Conservation (phyloP, 2,329 filamentous ascomycete species). For the Trichophyton verrucosum region DNA sequence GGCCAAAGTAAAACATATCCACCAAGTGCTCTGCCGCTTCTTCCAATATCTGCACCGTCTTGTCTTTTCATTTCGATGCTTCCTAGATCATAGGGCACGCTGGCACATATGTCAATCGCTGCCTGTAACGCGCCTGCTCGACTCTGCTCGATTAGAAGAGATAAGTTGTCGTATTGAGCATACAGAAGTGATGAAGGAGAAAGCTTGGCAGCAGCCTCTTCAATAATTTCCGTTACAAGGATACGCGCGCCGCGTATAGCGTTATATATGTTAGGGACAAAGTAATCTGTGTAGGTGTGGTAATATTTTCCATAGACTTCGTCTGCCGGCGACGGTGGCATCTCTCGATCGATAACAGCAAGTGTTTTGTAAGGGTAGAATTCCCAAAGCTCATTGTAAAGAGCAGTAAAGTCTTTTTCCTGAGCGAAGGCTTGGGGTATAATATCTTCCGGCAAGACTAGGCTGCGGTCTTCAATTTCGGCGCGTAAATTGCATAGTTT, state of each 20-base stretch:
- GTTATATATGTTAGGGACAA: constrained; percentile 45
- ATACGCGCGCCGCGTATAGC: constrained; percentile 50
- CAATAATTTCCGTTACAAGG: constrained; percentile 40
- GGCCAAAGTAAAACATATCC: constrained; percentile 28
- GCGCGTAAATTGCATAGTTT: constrained; percentile 24
- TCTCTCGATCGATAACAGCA: neutral
- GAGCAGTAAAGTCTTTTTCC: constrained; percentile 25
- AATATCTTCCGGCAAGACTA: constrained; percentile 20
- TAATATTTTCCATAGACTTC: constrained; percentile 39
- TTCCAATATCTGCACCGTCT: constrained; percentile 6
- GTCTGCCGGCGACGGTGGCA: constrained; percentile 1
- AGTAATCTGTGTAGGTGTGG: constrained; percentile 45
- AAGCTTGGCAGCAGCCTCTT: constrained; percentile 20
- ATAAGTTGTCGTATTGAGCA: constrained; percentile 15
- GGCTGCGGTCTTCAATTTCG: constrained; percentile 19
- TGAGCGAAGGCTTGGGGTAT: constrained; percentile 22
- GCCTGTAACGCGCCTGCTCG: constrained; percentile 20
- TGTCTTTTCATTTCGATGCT: constrained; percentile 13
- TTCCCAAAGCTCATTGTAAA: constrained; percentile 20
- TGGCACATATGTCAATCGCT: constrained; percentile 27
- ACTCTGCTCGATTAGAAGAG: constrained; percentile 20
- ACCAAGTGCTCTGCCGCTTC: constrained; percentile 22
- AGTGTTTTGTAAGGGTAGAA: constrained; percentile 18
- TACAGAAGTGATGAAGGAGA: constrained; percentile 3
- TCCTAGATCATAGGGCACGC: constrained; percentile 26